Evolutionary conservation across 495 filamentous ascomycete genomes (phyloP), one percentile per base, ranked within the genome.

Genomic region (Neurospora sp.): DNA sequence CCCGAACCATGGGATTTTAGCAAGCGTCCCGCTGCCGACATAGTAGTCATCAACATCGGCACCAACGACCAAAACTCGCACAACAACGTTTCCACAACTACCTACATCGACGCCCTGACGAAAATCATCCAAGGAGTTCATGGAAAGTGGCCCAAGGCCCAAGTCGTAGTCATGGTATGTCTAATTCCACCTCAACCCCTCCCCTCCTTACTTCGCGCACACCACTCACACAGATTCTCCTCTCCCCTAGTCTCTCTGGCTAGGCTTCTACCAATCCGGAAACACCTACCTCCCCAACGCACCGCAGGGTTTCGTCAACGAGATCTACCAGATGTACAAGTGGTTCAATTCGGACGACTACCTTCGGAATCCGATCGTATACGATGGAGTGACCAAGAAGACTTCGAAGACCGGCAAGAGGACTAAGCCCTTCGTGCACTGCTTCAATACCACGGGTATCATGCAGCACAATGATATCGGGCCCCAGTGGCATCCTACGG

Each of bases 381-480:
- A 84, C 77, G 83, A 87, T 73, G 84, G 80, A 23, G 78, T 82
- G 38, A 85, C 79, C 23, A 84, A 84, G 75, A 81, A 80, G 70
- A 83, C 77, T 14, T 81, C 78, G 35, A 80, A 66, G 8, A 80
- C 79, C 2, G 79, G 81, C 71, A 78, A 75, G 69, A 77, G 14
- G 78, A 76, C 78, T 16, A 78, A 83, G 44, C 84, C 87, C 0
- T 92, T 90, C 72, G 89, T 93, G 38, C 87, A 91, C 80, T 90
- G 90, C 75, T 92, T 92, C 79, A 88, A 90, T 78, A 91, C 89
- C 3, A 87, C 84, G 18, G 91, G 90, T 4, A 89, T 92, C 39
- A 74, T 93, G 75, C 89, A 91, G 76, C 90, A 93, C 75, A 92
- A 92, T 72, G 90, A 92, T 76, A 90, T 91, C 71, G 87, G 83